Percentiles rank a stretch among this genome's conserved stretches.
These are phyloP conservation scores for Calocybe cyanea DNA, from an alignment of 768 basidiomycete species.

Conservation along the genomic window DNA sequence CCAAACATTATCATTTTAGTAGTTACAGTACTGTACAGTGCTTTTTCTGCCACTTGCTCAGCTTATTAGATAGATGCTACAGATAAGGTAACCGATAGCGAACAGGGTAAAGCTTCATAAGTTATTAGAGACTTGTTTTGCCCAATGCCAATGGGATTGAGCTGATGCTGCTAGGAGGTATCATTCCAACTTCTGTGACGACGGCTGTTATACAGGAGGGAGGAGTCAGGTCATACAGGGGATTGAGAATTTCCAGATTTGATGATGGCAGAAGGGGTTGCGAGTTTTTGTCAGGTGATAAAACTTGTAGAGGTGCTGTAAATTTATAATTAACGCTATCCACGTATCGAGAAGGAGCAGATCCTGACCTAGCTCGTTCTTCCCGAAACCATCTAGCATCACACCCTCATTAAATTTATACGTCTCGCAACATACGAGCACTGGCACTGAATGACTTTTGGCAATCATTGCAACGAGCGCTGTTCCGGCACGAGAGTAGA, in stretches of 20 bases:
- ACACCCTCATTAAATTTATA: constrained; percentile 97
- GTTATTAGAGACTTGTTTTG: constrained; percentile 35
- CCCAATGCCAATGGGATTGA: constrained; percentile 75
- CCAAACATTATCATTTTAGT: too few relatives aligned
- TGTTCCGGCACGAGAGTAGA: constrained; percentile 92
- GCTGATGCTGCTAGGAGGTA: constrained; percentile 88
- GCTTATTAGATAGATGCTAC: constrained; percentile 2
- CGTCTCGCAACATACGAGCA: constrained; percentile 96
- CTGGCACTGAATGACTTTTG: constrained; percentile 82
- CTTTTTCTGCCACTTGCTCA: constrained; percentile 8
- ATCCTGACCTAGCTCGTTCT: constrained; percentile 86
- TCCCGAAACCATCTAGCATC: constrained; percentile 89
- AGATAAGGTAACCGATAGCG: constrained; percentile 5
- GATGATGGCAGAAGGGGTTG: constrained; percentile 29
- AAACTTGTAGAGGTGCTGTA: constrained; percentile 34
- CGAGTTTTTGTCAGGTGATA: constrained; percentile 22
- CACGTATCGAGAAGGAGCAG: not conserved
- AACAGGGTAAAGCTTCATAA: constrained; percentile 6
- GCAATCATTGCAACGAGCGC: constrained; percentile 97
- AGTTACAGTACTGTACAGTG: constrained; percentile 8
- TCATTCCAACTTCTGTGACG: constrained; percentile 94
- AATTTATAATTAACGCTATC: not conserved
- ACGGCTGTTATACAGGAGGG: constrained; percentile 91
- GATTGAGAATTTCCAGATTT: constrained; percentile 76
- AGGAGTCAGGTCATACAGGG: constrained; percentile 93